Percentiles rank a stretch among this genome's conserved stretches.
phyloP scores from a whole-genome alignment of 176 grass and related monocot species.

The Calamus simplicifolius region DNA sequence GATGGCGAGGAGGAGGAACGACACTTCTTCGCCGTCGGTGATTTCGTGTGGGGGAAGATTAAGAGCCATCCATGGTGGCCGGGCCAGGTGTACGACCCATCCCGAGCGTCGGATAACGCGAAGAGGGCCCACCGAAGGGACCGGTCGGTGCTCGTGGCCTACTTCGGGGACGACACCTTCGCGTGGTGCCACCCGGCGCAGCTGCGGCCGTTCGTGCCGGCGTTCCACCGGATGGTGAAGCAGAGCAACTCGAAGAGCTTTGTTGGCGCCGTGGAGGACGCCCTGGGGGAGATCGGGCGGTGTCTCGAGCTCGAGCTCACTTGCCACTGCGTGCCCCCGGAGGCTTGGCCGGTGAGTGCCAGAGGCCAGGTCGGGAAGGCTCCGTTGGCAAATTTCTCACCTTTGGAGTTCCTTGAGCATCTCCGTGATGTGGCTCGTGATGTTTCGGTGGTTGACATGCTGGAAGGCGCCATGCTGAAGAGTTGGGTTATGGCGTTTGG shows the following conservation, averaged over 20 bases:
- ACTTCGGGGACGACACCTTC: constrained; percentile 1
- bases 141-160: not conserved
- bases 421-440: no score
- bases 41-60: constrained; percentile 62
- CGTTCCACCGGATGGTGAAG: constrained; percentile 4
- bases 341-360: not conserved
- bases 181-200: constrained; percentile 7
- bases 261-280: not conserved
- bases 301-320: constrained; percentile 11
- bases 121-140: not conserved
- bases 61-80: constrained; percentile 32
- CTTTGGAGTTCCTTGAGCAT: not conserved
- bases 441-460: no score
- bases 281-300: constrained; percentile 1
- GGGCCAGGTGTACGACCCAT: constrained; percentile 28
- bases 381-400: not conserved
- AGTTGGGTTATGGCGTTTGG: no score
- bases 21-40: constrained; percentile 25
- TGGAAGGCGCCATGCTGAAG: no score
- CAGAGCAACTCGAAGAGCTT: constrained; percentile 12
- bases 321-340: constrained; percentile 7
- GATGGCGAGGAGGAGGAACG: not conserved
- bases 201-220: constrained; percentile 2
- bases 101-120: constrained; percentile 2
- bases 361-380: not conserved